These are phyloP conservation scores for Rhodotorula sp. DNA, from an alignment of 1,284 basidiomycete species.

Conservation along the genomic window DNA sequence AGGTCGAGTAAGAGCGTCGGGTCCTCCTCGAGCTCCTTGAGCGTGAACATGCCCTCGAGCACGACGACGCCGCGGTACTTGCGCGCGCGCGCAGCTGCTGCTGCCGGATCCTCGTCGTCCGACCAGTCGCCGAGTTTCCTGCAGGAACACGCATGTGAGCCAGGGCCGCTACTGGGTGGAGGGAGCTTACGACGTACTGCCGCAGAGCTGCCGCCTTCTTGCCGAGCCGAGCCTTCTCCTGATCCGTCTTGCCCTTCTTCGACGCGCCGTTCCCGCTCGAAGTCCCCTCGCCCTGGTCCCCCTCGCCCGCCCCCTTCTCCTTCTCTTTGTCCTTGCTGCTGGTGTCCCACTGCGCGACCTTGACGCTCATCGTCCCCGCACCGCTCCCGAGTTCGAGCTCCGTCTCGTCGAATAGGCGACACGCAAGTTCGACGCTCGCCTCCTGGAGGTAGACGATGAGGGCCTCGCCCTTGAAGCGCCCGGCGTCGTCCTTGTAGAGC, in stretches of 20 bases:
- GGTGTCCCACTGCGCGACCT: slow-evolving; percentile 74
- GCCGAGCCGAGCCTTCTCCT: slow-evolving; percentile 60
- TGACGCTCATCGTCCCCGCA: slow-evolving; percentile 73
- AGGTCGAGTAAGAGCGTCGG: slow-evolving; percentile 83
- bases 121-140: slow-evolving; percentile 85
- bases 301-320: slow-evolving; percentile 3
- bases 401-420: slow-evolving; percentile 86
- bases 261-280: neutral
- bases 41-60: slow-evolving; percentile 91
- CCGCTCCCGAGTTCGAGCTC: slow-evolving; percentile 65
- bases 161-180: neutral
- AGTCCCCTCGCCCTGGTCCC: slow-evolving; percentile 50
- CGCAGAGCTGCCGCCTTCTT: slow-evolving; percentile 84
- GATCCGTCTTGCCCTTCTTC: slow-evolving; percentile 41
- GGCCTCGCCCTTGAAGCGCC: slow-evolving; percentile 92
- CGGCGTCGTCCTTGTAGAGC: slow-evolving; percentile 79
- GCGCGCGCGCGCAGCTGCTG: slow-evolving; percentile 57
- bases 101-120: slow-evolving; percentile 54
- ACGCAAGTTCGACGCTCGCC: slow-evolving; percentile 83
- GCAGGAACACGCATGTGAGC: neutral
- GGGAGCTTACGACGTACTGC: slow-evolving; percentile 61
- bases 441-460: slow-evolving; percentile 97
- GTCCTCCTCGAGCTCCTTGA: slow-evolving; percentile 83
- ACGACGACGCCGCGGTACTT: slow-evolving; percentile 66
- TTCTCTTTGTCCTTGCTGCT: slow-evolving; percentile 49